Conservation (phyloP, 352 stramenopile genomes). For the Globisporangium abappressorium region DNA sequence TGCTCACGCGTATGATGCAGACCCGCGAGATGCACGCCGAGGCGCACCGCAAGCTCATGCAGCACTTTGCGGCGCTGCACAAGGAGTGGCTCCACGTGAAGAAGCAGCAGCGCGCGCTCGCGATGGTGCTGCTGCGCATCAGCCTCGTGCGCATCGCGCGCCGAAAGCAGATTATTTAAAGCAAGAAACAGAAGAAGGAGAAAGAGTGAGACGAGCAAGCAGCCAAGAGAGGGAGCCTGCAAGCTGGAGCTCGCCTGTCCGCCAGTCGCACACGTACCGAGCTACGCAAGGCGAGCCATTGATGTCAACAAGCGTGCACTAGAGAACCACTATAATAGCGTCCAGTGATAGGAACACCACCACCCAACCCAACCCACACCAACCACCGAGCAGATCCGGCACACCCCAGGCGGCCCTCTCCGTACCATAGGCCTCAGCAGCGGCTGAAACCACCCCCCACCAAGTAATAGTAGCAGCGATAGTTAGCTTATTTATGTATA, state of each 20-base stretch:
- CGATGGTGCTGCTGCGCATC: constrained; percentile 22
- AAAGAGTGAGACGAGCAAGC: not conserved
- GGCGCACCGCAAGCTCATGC: constrained; percentile 22
- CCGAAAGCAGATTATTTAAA: constrained; percentile 18
- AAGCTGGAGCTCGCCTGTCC: not conserved
- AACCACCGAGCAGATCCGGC: constrained; percentile 7
- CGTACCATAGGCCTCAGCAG: constrained; percentile 7
- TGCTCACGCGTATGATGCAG: constrained; percentile 25
- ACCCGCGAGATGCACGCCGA: constrained; percentile 22
- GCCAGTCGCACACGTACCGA: not conserved
- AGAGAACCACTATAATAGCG: constrained; percentile 1
- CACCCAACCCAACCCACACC: not conserved
- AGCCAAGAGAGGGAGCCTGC: not conserved
- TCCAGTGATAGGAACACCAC: not conserved
- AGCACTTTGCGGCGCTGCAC: constrained; percentile 22
- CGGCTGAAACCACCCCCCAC: not conserved
- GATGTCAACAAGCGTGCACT: not conserved
- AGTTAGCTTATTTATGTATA: constrained; percentile 20
- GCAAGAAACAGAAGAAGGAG: not conserved
- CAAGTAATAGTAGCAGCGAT: constrained; percentile 5
- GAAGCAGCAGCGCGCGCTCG: constrained; percentile 22
- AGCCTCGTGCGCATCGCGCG: constrained; percentile 20
- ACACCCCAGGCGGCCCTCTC: not conserved
- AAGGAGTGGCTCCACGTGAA: constrained; percentile 21
- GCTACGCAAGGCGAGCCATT: not conserved